Evolutionary conservation across 129 eudicot species (phyloP).

Genomic region (Artemisia annua): DNA sequence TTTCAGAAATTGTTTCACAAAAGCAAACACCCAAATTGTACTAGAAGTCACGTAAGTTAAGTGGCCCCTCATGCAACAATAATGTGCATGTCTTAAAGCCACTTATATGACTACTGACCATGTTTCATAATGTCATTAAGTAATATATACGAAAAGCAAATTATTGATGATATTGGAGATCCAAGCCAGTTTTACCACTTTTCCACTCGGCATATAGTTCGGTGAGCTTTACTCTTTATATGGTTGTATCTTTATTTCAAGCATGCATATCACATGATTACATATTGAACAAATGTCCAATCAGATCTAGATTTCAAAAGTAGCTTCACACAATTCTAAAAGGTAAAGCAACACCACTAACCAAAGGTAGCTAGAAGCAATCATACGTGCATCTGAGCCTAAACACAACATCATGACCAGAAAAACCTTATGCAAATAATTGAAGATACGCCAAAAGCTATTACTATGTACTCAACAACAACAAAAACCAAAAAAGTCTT

Average conservation of each 20-base stretch:
- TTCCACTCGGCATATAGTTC: constrained; percentile 15
- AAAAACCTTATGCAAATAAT: neutral
- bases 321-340: constrained; percentile 18
- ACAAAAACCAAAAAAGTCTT: too few species aligned
- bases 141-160: neutral
- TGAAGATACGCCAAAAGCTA: neutral
- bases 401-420: constrained; percentile 13
- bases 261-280: constrained; percentile 29
- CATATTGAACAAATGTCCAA: constrained; percentile 18
- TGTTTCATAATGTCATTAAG: neutral
- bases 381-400: constrained; percentile 9
- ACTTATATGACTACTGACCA: neutral
- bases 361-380: constrained; percentile 10
- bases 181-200: constrained; percentile 25
- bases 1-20: neutral
- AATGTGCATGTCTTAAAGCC: neutral
- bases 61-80: neutral
- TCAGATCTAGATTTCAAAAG: constrained; percentile 12
- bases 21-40: neutral
- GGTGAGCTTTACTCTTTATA: constrained; percentile 14
- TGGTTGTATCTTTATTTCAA: constrained; percentile 10
- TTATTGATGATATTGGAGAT: constrained; percentile 12
- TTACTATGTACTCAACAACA: neutral
- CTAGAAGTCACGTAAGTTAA: neutral
- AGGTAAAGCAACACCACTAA: constrained; percentile 32